Percentiles rank a stretch among this genome's conserved stretches.
Conservation (phyloP, 352 stramenopile species). For the Phytophthora pinifolia region DNA sequence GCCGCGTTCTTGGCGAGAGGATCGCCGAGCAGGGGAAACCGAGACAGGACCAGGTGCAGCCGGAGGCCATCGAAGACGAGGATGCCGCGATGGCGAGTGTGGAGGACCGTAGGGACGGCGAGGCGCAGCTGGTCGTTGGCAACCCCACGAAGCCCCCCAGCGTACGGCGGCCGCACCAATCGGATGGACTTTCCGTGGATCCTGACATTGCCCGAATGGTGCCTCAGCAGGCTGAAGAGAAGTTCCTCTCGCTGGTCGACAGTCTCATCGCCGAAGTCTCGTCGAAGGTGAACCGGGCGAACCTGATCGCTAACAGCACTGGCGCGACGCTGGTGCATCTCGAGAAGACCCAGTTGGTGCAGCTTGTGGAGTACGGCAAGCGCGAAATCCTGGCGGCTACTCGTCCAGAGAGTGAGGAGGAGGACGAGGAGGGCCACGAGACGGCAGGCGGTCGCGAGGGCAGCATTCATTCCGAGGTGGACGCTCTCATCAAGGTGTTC, state of each 20-base stretch:
- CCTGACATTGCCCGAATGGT: conserved; percentile 1
- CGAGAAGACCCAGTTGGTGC: conserved; percentile 65
- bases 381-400: conserved; percentile 46
- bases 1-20: conserved; percentile 48
- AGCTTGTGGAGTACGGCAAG: conserved; percentile 61
- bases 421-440: conserved; percentile 24
- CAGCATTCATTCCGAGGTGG: conserved; percentile 52
- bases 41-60: neutral
- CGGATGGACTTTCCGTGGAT: neutral
- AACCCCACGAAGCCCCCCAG: conserved; percentile 12
- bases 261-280: conserved; percentile 61
- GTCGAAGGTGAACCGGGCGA: conserved; percentile 51
- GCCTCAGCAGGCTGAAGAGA: conserved; percentile 41
- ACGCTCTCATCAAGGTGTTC: conserved; percentile 69
- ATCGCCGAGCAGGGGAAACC: conserved; percentile 29
- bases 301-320: conserved; percentile 71
- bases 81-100: conserved; percentile 11
- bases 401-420: conserved; percentile 26
- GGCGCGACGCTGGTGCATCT: conserved; percentile 74
- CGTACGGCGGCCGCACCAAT: conserved; percentile 13
- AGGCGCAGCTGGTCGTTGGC: conserved; percentile 13
- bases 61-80: conserved; percentile 6
- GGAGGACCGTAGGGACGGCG: neutral
- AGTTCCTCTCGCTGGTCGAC: conserved; percentile 60
- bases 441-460: conserved; percentile 18